Base-by-base conservation (phyloP, 2,329 filamentous ascomycete species). In the Penicillium hordei region DNA sequence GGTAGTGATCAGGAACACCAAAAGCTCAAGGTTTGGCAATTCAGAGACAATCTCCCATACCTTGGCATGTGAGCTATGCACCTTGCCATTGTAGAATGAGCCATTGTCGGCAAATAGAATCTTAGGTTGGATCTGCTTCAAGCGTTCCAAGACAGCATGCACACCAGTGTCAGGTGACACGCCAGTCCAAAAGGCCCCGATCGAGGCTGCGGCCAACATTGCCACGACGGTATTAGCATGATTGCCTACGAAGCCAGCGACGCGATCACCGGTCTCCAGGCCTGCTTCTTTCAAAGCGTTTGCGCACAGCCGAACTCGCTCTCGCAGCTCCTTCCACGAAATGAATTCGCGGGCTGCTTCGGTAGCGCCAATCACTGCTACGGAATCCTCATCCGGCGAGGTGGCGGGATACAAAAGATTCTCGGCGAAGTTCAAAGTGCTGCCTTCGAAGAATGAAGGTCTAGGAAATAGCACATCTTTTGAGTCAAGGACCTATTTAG, bases 141-240 rank as follows among this genome's bases (percentile, higher is more conserved):
- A 78, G 8, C 94, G 84, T 72, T 97, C 94, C 27, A 97, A 78
- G 0, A 97, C 93, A 17, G 93, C 93, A 67, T 90, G 91, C 2
- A 96, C 90, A 12, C 93, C 93, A 17, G 89, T 96, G 73, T 97
- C 93, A 3, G 93, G 92, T 67, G 90, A 95, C 48, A 97, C 91
- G 7, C 90, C 90, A 0, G 93, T 96, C 93, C 93, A 97, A 38
- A 96, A 85, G 17, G 90, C 93, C 31, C 94, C 94, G 2, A 97
- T 75, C 1, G 90, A 86, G 0, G 91, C 87, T 0, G 91, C 84
- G 1, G 90, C 90, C 33, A 99, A 82, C 87, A 96, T 94, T 21
- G 91, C 91, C 12, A 97, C 87, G 21, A 97, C 78, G 0, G 93
- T 89, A 72, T 96, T 89, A 7, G 86, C 86, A 72, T 97, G 92